These are phyloP conservation scores for Malassezia psittaci DNA, from an alignment of 1,284 basidiomycete species.

Conservation along the genomic window DNA sequence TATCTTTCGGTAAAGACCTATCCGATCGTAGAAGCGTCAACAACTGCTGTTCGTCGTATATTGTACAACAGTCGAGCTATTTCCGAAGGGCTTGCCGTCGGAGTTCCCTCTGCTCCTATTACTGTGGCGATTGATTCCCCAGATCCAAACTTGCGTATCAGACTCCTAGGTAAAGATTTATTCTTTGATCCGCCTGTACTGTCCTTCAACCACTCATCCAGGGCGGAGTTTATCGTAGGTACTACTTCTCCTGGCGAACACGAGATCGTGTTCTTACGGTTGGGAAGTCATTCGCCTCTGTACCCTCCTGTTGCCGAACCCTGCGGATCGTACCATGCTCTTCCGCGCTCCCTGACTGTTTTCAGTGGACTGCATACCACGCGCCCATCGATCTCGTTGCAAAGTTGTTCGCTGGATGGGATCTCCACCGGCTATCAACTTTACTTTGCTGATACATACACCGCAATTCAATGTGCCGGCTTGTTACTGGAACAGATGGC, in stretches of 20 bases:
- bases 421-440: neutral
- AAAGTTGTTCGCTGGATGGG: neutral
- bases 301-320: constrained; percentile 17
- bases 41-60: constrained; percentile 23
- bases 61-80: constrained; percentile 23
- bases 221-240: constrained; percentile 34
- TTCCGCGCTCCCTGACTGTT: constrained; percentile 6
- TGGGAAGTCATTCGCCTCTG: constrained; percentile 28
- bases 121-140: constrained; percentile 29
- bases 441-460: constrained; percentile 2
- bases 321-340: neutral
- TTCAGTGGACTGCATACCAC: neutral
- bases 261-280: constrained; percentile 34
- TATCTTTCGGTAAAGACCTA: constrained; percentile 30
- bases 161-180: constrained; percentile 34
- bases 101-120: constrained; percentile 33
- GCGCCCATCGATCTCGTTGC: constrained; percentile 9
- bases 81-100: constrained; percentile 27
- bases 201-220: constrained; percentile 23
- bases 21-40: constrained; percentile 23
- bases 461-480: neutral
- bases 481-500: constrained; percentile 3
- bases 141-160: constrained; percentile 36
- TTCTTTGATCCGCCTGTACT: constrained; percentile 39
- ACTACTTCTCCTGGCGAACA: constrained; percentile 27